Conservation (phyloP, 1,284 basidiomycete genomes). For the Microbotryomycetes sp. region DNA sequence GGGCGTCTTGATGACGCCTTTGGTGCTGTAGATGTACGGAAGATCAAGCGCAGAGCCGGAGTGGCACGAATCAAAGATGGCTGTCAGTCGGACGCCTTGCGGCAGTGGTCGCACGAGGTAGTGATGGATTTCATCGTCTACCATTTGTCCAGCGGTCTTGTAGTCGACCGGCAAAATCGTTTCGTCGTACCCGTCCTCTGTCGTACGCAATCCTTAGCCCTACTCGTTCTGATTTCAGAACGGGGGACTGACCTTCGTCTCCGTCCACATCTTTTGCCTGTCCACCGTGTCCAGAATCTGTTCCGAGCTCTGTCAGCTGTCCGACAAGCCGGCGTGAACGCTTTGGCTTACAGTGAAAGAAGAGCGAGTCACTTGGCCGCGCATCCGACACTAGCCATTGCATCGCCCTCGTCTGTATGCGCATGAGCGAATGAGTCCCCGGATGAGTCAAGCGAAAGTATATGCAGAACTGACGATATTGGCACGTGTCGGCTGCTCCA, state of each 20-base stretch:
- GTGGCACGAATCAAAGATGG: slow-evolving; percentile 65
- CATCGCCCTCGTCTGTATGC: slow-evolving; percentile 65
- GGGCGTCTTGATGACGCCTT: slow-evolving; percentile 51
- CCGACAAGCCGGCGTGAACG: too few relatives aligned
- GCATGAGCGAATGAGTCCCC: neutral
- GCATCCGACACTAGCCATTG: slow-evolving; percentile 80
- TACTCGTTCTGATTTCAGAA: too few relatives aligned
- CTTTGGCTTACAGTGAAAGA: slow-evolving; percentile 71
- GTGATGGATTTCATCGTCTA: slow-evolving; percentile 55
- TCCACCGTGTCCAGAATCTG: slow-evolving; percentile 72
- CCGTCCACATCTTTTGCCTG: slow-evolving; percentile 55
- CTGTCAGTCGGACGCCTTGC: slow-evolving; percentile 74
- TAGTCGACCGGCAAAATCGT: slow-evolving; percentile 74
- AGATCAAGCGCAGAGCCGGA: slow-evolving; percentile 46
- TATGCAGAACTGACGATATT: slow-evolving; percentile 59
- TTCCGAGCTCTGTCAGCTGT: too few relatives aligned
- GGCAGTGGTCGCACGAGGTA: slow-evolving; percentile 50
- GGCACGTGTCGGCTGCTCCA: slow-evolving; percentile 59
- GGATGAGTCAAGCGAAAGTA: too few relatives aligned
- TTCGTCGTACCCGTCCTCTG: slow-evolving; percentile 20
- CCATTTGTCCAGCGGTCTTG: slow-evolving; percentile 60
- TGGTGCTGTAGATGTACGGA: slow-evolving; percentile 41
- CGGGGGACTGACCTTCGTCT: too few relatives aligned
- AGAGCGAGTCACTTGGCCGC: slow-evolving; percentile 65
- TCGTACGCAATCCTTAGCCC: too few relatives aligned